Percentiles rank a stretch among this genome's conserved stretches.
Conservation (phyloP, 306 rosid genomes). For the Castanospermum australe region DNA sequence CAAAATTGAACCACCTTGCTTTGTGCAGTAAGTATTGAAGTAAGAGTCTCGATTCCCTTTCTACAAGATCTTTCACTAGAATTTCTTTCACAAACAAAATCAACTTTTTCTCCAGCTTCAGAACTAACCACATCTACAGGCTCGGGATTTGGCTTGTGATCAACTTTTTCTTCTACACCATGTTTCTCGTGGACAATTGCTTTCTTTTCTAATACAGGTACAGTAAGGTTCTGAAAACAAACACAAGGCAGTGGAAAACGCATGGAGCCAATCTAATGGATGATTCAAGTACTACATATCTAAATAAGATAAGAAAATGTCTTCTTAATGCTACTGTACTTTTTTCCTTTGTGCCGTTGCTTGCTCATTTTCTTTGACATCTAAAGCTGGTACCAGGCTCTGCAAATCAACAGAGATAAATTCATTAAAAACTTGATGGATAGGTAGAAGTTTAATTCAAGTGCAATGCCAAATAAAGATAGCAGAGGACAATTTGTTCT, state of each 20-base stretch:
- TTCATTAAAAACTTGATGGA: neutral
- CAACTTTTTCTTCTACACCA: neutral
- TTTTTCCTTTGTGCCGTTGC: neutral
- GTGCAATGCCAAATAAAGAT: neutral
- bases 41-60: constrained; percentile 36
- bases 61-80: neutral
- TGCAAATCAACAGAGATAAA: constrained; percentile 9
- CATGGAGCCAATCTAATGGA: neutral
- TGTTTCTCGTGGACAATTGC: neutral
- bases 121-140: neutral
- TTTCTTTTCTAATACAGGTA: neutral
- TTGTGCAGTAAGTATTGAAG: constrained; percentile 38
- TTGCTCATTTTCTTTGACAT: neutral
- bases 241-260: neutral
- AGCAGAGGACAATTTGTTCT: neutral
- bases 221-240: constrained; percentile 2
- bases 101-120: neutral
- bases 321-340: neutral
- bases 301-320: neutral
- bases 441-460: neutral
- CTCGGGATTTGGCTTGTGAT: neutral
- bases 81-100: neutral
- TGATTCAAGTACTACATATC: neutral
- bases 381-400: neutral
- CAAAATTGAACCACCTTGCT: constrained; percentile 47